Evolutionary conservation across 371 early-diverging fungal genomes (phyloP), one percentile per base, ranked within the genome.

Genomic region (Rhizopus sp.): DNA sequence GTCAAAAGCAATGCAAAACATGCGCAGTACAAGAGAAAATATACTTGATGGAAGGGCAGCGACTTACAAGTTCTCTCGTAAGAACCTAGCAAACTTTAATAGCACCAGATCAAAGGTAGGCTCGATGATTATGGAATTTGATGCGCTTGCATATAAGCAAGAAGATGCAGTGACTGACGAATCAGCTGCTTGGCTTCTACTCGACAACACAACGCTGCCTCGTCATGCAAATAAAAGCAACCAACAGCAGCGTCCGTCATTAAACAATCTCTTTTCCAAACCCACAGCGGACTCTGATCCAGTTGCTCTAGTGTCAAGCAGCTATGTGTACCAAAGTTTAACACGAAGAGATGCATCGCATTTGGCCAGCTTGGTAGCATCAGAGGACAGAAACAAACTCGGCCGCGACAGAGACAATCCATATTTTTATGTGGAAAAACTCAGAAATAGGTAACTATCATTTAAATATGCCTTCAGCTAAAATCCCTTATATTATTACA

Each of bases 121-220:
- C 0, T 78, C 79, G 0, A 78, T 78, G 76, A 62, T 73, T 5
- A 50, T 78, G n/a, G 79, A 78, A 42, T 78, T 75, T 55, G 69
- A 78, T 57, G 75, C 76, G 5, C 59, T 78, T 29, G 71, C 79
- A n/a, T 54, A 69, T 38, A 68, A 73, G 10, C 44, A 51, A 16
- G 60, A 51, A 9, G 57, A 62, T 13, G 55, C 60, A 4, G 44
- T 62, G 3, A 40, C 55, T 9, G 64, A 69, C 32, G 69, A 67
- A 17, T 68, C 76, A 10, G 40, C 65, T 23, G 67, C 70, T 5
- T 77, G 77, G 77, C 50, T 77, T 12, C 45, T 77, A 10, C 47
- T 77, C 0, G 74, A 73, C 31, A 73, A 73, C 41, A 73, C 69
- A 38, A 52, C 57, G 6, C 57, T 64, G 16, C 45, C 59, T 23